A percentile compares a stretch with the other conserved stretches of the same genome.
Evolutionary conservation across 306 rosid species (phyloP).

Genomic region (Echinosophora koreensis): DNA sequence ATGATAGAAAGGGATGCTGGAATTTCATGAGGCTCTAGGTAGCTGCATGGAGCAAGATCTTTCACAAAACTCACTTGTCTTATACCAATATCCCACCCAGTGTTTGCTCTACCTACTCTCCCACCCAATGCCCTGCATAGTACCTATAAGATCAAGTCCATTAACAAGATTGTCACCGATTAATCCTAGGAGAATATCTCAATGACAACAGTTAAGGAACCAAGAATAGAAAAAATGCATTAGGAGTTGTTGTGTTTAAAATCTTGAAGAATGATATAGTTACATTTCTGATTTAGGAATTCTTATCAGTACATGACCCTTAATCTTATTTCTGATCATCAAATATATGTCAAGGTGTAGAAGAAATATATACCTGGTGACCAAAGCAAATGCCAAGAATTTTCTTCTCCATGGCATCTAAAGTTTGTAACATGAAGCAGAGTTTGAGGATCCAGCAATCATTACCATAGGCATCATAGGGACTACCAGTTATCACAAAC

Average conservation of each 20-base stretch:
- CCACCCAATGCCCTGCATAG: slow-evolving; percentile 84
- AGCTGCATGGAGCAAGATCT: slow-evolving; percentile 41
- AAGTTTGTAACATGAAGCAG: slow-evolving; percentile 61
- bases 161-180: neutral
- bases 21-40: slow-evolving; percentile 45
- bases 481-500: slow-evolving; percentile 70
- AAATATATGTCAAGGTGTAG: neutral
- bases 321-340: neutral
- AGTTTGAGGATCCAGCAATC: slow-evolving; percentile 71
- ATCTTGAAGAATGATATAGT: too few species aligned
- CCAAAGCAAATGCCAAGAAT: slow-evolving; percentile 84
- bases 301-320: too few species aligned
- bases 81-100: slow-evolving; percentile 79
- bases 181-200: too few species aligned
- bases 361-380: slow-evolving; percentile 60
- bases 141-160: slow-evolving; percentile 47
- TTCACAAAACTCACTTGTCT: slow-evolving; percentile 57
- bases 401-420: slow-evolving; percentile 72
- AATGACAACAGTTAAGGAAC: too few species aligned
- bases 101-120: slow-evolving; percentile 60
- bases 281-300: too few species aligned
- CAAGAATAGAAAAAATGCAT: too few species aligned
- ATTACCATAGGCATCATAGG: slow-evolving; percentile 66
- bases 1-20: slow-evolving; percentile 58
- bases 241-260: too few species aligned